Conservation (phyloP, 1,139 yeast genomes). For the Sugiyamaella sp. region DNA sequence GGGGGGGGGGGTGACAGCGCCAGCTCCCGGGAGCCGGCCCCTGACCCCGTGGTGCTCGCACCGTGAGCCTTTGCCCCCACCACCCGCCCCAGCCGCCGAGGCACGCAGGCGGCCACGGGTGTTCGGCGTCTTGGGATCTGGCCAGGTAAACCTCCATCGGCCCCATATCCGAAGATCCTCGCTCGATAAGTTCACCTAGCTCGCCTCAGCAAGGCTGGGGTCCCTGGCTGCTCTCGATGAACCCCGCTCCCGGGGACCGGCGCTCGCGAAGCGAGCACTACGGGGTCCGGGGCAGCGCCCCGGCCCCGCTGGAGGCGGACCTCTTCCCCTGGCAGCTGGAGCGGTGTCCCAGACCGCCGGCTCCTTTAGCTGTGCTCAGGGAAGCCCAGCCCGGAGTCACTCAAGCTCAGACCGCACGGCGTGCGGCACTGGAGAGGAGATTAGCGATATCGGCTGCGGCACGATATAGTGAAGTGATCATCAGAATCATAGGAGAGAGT, state of each 20-base stretch:
- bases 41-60: neutral
- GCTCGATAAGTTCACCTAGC: too few relatives aligned
- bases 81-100: too few relatives aligned
- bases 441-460: constrained; percentile 1
- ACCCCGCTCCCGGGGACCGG: too few relatives aligned
- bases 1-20: neutral
- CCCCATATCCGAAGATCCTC: too few relatives aligned
- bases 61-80: too few relatives aligned
- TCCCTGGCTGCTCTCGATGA: too few relatives aligned
- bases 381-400: neutral
- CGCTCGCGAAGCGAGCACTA: neutral
- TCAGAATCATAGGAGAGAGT: neutral
- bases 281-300: neutral
- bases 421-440: neutral
- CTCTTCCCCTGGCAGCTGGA: neutral
- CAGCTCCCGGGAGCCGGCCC: neutral
- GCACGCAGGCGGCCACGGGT: too few relatives aligned
- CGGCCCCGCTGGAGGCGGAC: neutral
- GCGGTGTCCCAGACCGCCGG: neutral
- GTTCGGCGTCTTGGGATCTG: too few relatives aligned
- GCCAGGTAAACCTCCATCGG: too few relatives aligned
- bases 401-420: neutral
- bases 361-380: neutral
- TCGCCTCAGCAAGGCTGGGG: too few relatives aligned
- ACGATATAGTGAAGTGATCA: neutral